Evolutionary conservation across 2,329 filamentous ascomycete genomes (phyloP), one percentile per base, ranked within the genome.

Genomic region (Chaetomium sp.): DNA sequence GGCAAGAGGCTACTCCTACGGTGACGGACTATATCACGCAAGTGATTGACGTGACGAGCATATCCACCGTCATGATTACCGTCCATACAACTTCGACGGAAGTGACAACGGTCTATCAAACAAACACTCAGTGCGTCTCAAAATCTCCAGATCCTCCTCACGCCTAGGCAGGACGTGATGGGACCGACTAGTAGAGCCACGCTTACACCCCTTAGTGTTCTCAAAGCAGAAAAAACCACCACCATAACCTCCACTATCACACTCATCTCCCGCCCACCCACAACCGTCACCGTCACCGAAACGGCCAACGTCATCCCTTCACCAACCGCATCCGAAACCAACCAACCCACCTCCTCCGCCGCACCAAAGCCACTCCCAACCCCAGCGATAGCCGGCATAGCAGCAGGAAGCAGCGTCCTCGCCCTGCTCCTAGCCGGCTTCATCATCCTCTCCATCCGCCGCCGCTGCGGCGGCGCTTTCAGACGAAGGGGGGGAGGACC

Each of bases 171-270:
- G 3, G 23, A 16, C 16, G 7, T 29, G 25, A n/a, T 42, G 16
- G 8, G 13, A n/a, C 25, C 16, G 19, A 21, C 35, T 25, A 10
- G 19, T 27, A 25, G 4, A 9, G 50, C 23, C 13, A 38, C 51
- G 16, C 45, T 42, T 21, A 56, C 63, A 23, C 1, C 23, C n/a
- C 27, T 6, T 57, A 71, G 68, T 27, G 69, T 71, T 31, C 64
- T 71, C 53, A 64, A 67, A 50, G 69, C 70, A 42, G 29, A 67
- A 47, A 63, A 66, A 21, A 72, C 70, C 10, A 63, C 64, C 6
- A 63, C 51, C 57, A 55, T 69, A n/a, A 72, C 69, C 6, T 69
- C 68, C 23, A 72, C 68, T 25, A 16, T 72, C 3, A 71, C 68
- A 6, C 51, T 71, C 47, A 70, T 67, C 3, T 64, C 64, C 38